Conservation (phyloP, 1,139 yeast species). For the Saccharomyces uvarum region DNA sequence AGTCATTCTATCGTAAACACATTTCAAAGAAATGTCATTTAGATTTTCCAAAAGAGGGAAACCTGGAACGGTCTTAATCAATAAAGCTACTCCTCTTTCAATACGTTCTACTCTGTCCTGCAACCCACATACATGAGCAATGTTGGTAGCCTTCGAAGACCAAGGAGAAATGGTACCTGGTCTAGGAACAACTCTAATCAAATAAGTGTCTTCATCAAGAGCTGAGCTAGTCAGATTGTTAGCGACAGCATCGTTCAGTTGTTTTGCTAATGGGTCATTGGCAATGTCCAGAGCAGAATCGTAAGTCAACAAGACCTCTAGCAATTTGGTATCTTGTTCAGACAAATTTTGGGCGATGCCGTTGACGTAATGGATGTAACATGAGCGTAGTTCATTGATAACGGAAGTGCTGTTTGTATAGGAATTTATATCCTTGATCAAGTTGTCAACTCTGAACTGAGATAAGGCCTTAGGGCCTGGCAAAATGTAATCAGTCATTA, state of each 20-base stretch:
- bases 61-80: conserved; percentile 62
- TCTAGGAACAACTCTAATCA: conserved; percentile 80
- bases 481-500: conserved; percentile 35
- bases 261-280: conserved; percentile 40
- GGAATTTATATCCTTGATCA: conserved; percentile 66
- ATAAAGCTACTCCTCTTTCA: conserved; percentile 79
- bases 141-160: conserved; percentile 98
- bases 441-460: conserved; percentile 67
- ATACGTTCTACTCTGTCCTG: conserved; percentile 64
- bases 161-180: conserved; percentile 97
- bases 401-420: conserved; percentile 42
- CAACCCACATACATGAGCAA: conserved; percentile 82
- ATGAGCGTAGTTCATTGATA: conserved; percentile 62
- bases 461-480: conserved; percentile 93
- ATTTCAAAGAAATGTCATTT: conserved; percentile 49
- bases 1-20: conserved; percentile 93
- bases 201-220: conserved; percentile 46
- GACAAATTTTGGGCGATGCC: conserved; percentile 37
- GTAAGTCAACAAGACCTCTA: conserved; percentile 63
- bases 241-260: conserved; percentile 40
- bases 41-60: conserved; percentile 54
- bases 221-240: conserved; percentile 19
- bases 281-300: conserved; percentile 56
- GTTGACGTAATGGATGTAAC: conserved; percentile 77
- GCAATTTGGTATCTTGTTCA: conserved; percentile 40